Evolutionary conservation across 2,329 filamentous ascomycete species (phyloP), one percentile per base, ranked within the genome.

Genomic region (Beauveria sp.): DNA sequence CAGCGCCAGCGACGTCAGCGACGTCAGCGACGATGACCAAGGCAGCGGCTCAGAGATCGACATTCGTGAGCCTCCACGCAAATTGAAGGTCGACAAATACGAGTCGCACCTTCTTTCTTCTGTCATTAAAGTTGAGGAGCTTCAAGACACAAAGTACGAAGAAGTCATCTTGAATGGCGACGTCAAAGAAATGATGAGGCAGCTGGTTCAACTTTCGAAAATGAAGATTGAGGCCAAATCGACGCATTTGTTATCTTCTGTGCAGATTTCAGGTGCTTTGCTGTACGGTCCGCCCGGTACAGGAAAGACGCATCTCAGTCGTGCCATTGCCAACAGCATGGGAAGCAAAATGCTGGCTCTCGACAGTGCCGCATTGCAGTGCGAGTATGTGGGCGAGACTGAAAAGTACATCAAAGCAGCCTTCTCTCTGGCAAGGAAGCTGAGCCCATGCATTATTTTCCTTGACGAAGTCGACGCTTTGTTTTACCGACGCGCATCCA

Each of bases 201-300:
- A 59, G 34, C 46, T 59, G 4, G 16, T 59, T 16, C 7, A 52
- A 4, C 55, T 59, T 9, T 50, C 55, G 46, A 51, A 43, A 34
- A 28, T 30, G 22, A 59, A 43, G 30, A 30, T 43, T 2, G 10
- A 59, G 6, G 12, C 20, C 46, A 52, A 51, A 22, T 59, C 55
- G 7, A 14, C 46, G 18, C 26, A 41, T 20, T 10, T 55, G 18
- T 30, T 40, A 22, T 24, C 55, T 1, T 22, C 7, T 7, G 18
- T 57, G 7, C 52, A 52, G 24, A 52, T 70, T 41, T 66, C 61
- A 1, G 68, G 68, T 0, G 66, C 66, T 6, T n/a, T 71, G 3
- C 65, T 71, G 6, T 70, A 67, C 46, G 69, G 70, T 3, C 70
- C 69, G 0, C 69, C 69, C 0, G 70, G 71, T 2, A 71, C 70